Base-by-base conservation (phyloP, 2,329 filamentous ascomycete species). In the Byssothecium circinans region DNA sequence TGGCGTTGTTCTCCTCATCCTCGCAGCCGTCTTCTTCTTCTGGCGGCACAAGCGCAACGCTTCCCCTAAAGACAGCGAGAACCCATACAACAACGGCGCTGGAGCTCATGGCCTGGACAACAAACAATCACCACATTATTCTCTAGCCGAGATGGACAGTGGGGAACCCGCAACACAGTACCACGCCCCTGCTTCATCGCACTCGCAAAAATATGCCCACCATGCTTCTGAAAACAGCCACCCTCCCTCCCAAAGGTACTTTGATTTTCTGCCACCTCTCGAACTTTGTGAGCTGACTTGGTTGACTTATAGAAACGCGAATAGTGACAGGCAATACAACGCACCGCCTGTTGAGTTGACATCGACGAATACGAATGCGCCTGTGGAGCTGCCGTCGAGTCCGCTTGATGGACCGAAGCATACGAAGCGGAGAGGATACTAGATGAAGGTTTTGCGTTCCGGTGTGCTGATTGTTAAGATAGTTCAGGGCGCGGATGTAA, bases 21-120 rank as follows among this genome's bases (percentile, higher is more conserved):
- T 30, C 7, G 52, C 32, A 8, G 47, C 27, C 2, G 43, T 20
- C 23, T 45, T 54, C 34, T 51, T 53, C 42, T 46, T 54, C 43
- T 51, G 49, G 44, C 34, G 52, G 7, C 47, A 52, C n/a, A 49
- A 40, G 15, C 44, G 40, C 29, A 38, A 29, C 27, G 40, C n/a
- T 33, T 17, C 39, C 14, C 15, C 18, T 15, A 19, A 45, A 19
- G 8, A 19, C 20, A 7, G 4, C 36, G 22, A 12, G 22, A 39
- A 38, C 17, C n/a, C 27, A 15, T 39, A 43, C 36, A 25, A 14
- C 8, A 15, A 20, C 27, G 17, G 23, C 10, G n/a, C 22, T 17
- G 22, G 20, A n/a, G 29, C 27, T 8, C 30, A 22, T 22, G n/a
- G 20, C 8, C 14, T 8, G 4, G 27, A 30, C 8, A 23, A 3